These are phyloP conservation scores for Circinella umbellata DNA, from an alignment of 371 early-diverging fungal genomes.

Conservation along the genomic window DNA sequence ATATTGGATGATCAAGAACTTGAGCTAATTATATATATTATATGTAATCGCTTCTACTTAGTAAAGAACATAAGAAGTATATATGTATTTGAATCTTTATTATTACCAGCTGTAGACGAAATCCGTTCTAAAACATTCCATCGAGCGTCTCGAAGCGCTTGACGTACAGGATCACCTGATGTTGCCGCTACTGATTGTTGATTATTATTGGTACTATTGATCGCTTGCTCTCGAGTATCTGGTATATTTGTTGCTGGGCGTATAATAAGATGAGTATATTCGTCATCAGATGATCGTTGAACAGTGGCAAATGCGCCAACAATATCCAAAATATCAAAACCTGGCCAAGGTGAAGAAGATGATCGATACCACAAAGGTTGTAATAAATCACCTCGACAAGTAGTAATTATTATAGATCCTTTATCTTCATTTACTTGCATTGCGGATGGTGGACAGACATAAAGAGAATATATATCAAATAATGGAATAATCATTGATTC, in stretches of 20 bases:
- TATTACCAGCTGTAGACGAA: slow-evolving; percentile 69
- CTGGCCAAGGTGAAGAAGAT: slow-evolving; percentile 37
- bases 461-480: slow-evolving; percentile 34
- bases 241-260: slow-evolving; percentile 6
- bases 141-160: slow-evolving; percentile 40
- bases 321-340: slow-evolving; percentile 45
- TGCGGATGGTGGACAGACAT: slow-evolving; percentile 32
- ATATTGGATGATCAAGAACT: slow-evolving; percentile 80
- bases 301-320: slow-evolving; percentile 38
- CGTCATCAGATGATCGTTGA: slow-evolving; percentile 31
- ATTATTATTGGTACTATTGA: not conserved
- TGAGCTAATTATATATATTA: slow-evolving; percentile 41
- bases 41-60: too few relatives aligned
- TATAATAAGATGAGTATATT: slow-evolving; percentile 20
- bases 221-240: slow-evolving; percentile 4
- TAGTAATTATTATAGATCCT: slow-evolving; percentile 45
- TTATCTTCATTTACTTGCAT: slow-evolving; percentile 4
- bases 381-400: slow-evolving; percentile 33
- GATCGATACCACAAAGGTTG: slow-evolving; percentile 39
- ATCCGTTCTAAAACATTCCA: slow-evolving; percentile 88
- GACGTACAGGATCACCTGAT: slow-evolving; percentile 15
- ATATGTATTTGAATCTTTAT: too few relatives aligned
- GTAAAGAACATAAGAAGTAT: too few relatives aligned
- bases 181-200: too few relatives aligned
- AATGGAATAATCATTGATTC: slow-evolving; percentile 33